Conservation (phyloP, 108 stramenopile species). For the Nannochloropsis oceanica region DNA sequence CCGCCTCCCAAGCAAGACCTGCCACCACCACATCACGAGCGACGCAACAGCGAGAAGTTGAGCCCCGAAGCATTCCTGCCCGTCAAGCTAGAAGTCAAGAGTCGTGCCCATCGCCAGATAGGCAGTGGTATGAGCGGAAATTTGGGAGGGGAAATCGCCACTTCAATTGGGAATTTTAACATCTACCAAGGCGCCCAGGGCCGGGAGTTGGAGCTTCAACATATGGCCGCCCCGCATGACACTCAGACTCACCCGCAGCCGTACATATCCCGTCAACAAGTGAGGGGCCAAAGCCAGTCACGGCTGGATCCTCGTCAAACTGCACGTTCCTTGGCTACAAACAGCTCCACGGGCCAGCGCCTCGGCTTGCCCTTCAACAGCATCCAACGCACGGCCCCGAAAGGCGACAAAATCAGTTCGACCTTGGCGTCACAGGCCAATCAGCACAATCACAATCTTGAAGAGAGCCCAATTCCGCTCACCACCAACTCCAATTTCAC, state of each 20-base stretch:
- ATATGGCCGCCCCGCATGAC: background rate
- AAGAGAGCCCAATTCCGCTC: background rate
- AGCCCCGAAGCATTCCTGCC: too few species aligned
- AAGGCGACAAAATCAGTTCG: background rate
- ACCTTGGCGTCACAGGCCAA: background rate
- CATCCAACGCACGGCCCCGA: background rate
- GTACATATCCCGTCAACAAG: background rate
- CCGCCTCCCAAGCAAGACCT: too few species aligned
- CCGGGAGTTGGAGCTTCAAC: background rate
- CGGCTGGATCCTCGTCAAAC: background rate
- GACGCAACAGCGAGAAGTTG: too few species aligned
- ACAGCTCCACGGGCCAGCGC: background rate
- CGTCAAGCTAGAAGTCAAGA: background rate
- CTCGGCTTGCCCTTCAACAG: background rate
- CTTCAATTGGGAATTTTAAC: background rate
- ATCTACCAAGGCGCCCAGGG: background rate
- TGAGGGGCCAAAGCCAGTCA: background rate
- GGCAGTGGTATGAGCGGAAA: background rate
- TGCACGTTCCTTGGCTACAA: background rate
- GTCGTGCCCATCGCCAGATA: background rate
- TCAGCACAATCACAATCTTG: too few species aligned
- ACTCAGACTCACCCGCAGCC: background rate
- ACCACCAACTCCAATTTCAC: background rate
- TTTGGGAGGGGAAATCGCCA: background rate
- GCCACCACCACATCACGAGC: too few species aligned